A percentile compares a stretch with the other conserved stretches of the same genome.
Conservation (phyloP, 371 early-diverging fungal species). For the Apophysomyces variabilis region DNA sequence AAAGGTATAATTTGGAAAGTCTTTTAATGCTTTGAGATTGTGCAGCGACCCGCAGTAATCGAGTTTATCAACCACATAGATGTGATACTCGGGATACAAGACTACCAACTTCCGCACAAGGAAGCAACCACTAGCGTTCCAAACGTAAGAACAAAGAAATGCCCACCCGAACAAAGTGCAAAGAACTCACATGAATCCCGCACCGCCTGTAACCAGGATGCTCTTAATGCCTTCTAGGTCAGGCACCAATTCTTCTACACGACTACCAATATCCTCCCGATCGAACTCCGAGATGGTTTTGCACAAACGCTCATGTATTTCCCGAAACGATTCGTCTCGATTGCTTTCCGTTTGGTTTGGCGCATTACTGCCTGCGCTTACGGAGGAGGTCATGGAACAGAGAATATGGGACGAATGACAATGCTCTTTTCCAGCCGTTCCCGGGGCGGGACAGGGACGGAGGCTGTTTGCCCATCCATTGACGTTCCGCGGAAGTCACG, state of each 20-base stretch:
- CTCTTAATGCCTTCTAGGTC: constrained; percentile 48
- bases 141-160: neutral
- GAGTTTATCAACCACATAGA: constrained; percentile 79
- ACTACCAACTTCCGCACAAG: constrained; percentile 67
- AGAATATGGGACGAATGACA: neutral
- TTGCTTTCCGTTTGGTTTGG: neutral
- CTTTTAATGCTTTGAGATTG: constrained; percentile 60
- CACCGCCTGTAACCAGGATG: constrained; percentile 86
- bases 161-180: neutral
- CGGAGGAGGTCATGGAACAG: neutral
- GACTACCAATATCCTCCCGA: constrained; percentile 50
- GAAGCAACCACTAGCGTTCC: constrained; percentile 54
- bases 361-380: neutral
- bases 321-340: constrained; percentile 8
- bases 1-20: constrained; percentile 67
- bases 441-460: too few species aligned
- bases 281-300: constrained; percentile 44
- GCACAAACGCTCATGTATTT: constrained; percentile 31
- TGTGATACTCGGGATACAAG: constrained; percentile 73
- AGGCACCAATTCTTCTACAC: constrained; percentile 33
- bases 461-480: too few species aligned
- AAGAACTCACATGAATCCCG: constrained; percentile 82
- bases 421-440: too few species aligned
- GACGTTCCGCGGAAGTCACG: too few species aligned
- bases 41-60: constrained; percentile 82